Base-by-base conservation (phyloP, 495 filamentous ascomycete species). In the Niebla homalea region DNA sequence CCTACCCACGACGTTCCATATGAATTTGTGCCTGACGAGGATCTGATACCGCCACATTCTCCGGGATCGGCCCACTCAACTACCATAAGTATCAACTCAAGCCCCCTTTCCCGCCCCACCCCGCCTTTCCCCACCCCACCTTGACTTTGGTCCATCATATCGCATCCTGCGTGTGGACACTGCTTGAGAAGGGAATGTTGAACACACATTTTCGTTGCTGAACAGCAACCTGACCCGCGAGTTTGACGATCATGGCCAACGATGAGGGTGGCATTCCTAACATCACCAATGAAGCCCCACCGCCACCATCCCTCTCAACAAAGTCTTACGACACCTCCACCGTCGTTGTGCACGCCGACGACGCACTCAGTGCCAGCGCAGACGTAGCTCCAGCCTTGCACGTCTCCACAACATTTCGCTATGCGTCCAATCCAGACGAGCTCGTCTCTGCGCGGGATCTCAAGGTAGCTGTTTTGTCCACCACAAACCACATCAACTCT, bases 351-450 rank as follows among this genome's bases (percentile, higher is more conserved):
- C 90, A 97, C 67, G 87, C 83, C 46, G 89, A 94, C 56, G 87
- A 94, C 67, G 69, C 66, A 54, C 70, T 90, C 48, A 84, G 85
- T 68, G 64, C 69, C 41, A 76, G 77, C 57, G 69, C 75, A 38
- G 86, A 89, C 60, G 84, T 96, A 38, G 85, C 89, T 32, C 88
- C 89, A 46, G 75, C 88, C 1, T 71, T 96, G 56, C 89, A 94
- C 63, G 74, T 90, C 56, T 83, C 87, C 40, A 93, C 89, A 14
- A 95, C 85, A 15, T 95, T 85, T 67, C 80, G 87, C 50, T 97
- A 95, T 62, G 67, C 77, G 23, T 58, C 67, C 12, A 70, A 90
- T 60, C 87, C 87, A 1, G 69, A 79, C 7, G 57, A 76, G 2
- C 71, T 93, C 41, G 54, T 68, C 36, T 70, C 75, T 12, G 52